Evolutionary conservation across 2,329 filamentous ascomycete species (phyloP).

Genomic region (Plenodomus lindquistii): DNA sequence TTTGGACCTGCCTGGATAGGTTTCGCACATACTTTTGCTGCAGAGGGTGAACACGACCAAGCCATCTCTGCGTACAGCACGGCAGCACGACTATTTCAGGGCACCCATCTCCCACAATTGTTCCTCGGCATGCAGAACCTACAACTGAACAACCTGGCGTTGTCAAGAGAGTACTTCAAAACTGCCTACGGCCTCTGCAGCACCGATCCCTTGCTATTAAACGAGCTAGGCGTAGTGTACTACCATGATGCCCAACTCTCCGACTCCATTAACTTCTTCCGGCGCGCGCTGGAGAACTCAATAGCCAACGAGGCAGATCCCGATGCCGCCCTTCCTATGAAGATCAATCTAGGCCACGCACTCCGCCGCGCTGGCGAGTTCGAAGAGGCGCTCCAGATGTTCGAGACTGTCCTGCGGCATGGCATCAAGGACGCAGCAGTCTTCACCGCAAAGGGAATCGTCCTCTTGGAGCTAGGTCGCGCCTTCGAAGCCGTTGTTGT

Average conservation of each 20-base stretch:
- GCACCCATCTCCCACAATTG: slow-evolving; percentile 91
- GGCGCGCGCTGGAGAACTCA: slow-evolving; percentile 74
- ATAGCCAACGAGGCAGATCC: slow-evolving; percentile 81
- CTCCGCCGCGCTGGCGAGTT: slow-evolving; percentile 73
- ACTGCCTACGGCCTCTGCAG: slow-evolving; percentile 83
- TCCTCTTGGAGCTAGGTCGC: slow-evolving; percentile 75
- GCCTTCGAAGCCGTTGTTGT: slow-evolving; percentile 78
- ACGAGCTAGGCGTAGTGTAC: slow-evolving; percentile 94
- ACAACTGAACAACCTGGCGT: slow-evolving; percentile 88
- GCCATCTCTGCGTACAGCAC: slow-evolving; percentile 98
- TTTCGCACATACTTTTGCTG: slow-evolving; percentile 96
- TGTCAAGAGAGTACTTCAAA: slow-evolving; percentile 92
- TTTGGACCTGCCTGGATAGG: slow-evolving; percentile 98
- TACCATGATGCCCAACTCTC: slow-evolving; percentile 85
- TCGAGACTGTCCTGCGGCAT: slow-evolving; percentile 83
- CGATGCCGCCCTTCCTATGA: slow-evolving; percentile 78
- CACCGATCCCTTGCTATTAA: slow-evolving; percentile 85
- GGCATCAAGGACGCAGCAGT: slow-evolving; percentile 78
- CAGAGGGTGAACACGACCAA: slow-evolving; percentile 96
- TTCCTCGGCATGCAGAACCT: slow-evolving; percentile 99
- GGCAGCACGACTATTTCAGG: slow-evolving; percentile 91
- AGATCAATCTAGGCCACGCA: slow-evolving; percentile 88
- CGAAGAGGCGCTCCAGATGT: slow-evolving; percentile 74
- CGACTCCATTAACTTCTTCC: slow-evolving; percentile 77
- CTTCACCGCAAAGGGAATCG: slow-evolving; percentile 81